A percentile compares a stretch with the other conserved stretches of the same genome.
Conservation (phyloP, 306 rosid genomes). For the Abrus pulchellus region DNA sequence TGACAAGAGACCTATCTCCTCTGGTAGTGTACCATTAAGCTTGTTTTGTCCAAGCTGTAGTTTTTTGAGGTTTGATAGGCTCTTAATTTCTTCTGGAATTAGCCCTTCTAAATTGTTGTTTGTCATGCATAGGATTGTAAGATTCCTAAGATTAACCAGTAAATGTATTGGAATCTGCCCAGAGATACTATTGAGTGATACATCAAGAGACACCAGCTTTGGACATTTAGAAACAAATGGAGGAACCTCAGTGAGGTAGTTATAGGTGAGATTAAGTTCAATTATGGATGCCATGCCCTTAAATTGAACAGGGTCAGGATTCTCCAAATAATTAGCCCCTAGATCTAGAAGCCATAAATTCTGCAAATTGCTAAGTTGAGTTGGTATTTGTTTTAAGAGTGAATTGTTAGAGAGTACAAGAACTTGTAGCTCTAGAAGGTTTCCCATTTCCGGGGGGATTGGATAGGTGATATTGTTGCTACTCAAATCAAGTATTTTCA, state of each 20-base stretch:
- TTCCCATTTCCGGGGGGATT: conserved; percentile 45
- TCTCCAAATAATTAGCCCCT: conserved; percentile 34
- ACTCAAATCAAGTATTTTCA: conserved; percentile 44
- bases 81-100: conserved; percentile 42
- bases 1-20: conserved; percentile 42
- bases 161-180: conserved; percentile 39
- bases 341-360: conserved; percentile 46
- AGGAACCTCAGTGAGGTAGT: conserved; percentile 37
- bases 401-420: conserved; percentile 40
- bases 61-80: conserved; percentile 36
- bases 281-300: conserved; percentile 41
- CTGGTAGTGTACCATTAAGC: conserved; percentile 43
- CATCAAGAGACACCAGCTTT: conserved; percentile 44
- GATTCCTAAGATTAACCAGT: conserved; percentile 33
- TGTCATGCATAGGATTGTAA: conserved; percentile 28
- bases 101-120: conserved; percentile 4
- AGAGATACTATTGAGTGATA: conserved; percentile 38
- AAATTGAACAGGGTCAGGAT: conserved; percentile 39
- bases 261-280: conserved; percentile 35
- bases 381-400: conserved; percentile 41
- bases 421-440: conserved; percentile 39
- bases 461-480: conserved; percentile 40
- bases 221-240: conserved; percentile 43
- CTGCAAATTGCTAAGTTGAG: conserved; percentile 48
- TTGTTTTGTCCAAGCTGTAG: conserved; percentile 39